Conservation (phyloP, 495 filamentous ascomycete genomes). For the Tuber borchii region DNA sequence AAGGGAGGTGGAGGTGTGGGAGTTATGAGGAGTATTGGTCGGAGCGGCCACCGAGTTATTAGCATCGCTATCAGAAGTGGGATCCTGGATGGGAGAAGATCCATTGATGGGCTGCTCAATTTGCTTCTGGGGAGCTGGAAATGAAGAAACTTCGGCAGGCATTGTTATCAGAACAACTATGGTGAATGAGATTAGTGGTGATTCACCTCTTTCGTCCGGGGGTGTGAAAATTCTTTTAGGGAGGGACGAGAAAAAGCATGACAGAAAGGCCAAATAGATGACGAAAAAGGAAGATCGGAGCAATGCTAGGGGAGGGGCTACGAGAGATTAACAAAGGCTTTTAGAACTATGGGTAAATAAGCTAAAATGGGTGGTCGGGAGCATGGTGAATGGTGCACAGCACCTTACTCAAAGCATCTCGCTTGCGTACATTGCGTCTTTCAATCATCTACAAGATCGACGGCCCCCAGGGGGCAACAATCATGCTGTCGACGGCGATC, state of each 20-base stretch:
- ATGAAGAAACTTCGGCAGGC: conserved; percentile 56
- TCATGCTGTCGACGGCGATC: too few relatives aligned
- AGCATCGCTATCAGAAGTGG: conserved; percentile 56
- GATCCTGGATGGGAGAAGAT: conserved; percentile 44
- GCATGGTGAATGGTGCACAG: too few relatives aligned
- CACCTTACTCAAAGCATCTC: too few relatives aligned
- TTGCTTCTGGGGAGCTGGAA: conserved; percentile 60
- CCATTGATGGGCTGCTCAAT: conserved; percentile 54
- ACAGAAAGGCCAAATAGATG: conserved; percentile 17
- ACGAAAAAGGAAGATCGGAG: conserved; percentile 5
- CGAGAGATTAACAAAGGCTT: conserved; percentile 21
- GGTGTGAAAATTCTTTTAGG: conserved; percentile 20
- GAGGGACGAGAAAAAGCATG: conserved; percentile 7
- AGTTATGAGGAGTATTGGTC: conserved; percentile 58
- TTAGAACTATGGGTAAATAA: conserved; percentile 19
- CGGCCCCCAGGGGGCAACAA: too few relatives aligned
- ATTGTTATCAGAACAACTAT: conserved; percentile 44
- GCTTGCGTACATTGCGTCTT: too few relatives aligned
- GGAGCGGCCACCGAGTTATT: conserved; percentile 60
- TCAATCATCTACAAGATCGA: too few relatives aligned
- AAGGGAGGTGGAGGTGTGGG: conserved; percentile 90
- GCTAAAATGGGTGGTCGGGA: conserved; percentile 11
- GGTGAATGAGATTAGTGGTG: conserved; percentile 2
- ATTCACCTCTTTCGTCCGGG: conserved; percentile 8
- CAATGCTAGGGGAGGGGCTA: not conserved